phyloP scores from a whole-genome alignment of 257 asterid genomes.

The Craterostigma plantagineum region DNA sequence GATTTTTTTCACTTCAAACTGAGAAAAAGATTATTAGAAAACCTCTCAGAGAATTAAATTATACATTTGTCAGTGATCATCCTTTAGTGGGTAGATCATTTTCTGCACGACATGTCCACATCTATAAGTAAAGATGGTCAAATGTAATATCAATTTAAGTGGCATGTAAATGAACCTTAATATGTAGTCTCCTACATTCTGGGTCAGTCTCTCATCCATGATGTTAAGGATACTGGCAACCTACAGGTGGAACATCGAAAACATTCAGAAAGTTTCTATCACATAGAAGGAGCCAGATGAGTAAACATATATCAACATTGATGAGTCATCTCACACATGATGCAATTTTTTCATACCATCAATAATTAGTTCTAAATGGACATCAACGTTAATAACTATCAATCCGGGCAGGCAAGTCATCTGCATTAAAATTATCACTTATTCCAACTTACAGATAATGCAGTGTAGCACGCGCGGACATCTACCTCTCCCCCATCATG shows the following conservation, averaged over 20 bases:
- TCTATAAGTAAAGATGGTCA: conserved; percentile 3
- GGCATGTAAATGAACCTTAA: conserved; percentile 30
- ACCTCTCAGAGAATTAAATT: no score
- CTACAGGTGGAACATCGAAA: conserved; percentile 24
- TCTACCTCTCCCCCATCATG: conserved; percentile 97
- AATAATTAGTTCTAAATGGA: no score
- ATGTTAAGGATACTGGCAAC: conserved; percentile 81
- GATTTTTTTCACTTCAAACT: no score
- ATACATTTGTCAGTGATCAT: no score
- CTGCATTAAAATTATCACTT: conserved; percentile 4
- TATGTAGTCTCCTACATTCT: conserved; percentile 66
- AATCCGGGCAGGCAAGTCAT: background rate
- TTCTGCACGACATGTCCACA: conserved; percentile 4
- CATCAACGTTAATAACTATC: no score
- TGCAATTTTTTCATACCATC: background rate
- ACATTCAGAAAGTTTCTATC: no score
- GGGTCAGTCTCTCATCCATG: conserved; percentile 60
- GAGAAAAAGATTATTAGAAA: no score
- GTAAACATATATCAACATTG: no score
- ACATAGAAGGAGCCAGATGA: no score
- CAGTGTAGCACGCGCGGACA: conserved; percentile 96
- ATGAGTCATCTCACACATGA: no score
- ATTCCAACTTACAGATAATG: conserved; percentile 64
- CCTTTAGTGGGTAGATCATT: conserved; percentile 2
- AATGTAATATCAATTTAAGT: background rate